phyloP scores from a whole-genome alignment of 2,329 filamentous ascomycete genomes.

The Xylaria multiplex region DNA sequence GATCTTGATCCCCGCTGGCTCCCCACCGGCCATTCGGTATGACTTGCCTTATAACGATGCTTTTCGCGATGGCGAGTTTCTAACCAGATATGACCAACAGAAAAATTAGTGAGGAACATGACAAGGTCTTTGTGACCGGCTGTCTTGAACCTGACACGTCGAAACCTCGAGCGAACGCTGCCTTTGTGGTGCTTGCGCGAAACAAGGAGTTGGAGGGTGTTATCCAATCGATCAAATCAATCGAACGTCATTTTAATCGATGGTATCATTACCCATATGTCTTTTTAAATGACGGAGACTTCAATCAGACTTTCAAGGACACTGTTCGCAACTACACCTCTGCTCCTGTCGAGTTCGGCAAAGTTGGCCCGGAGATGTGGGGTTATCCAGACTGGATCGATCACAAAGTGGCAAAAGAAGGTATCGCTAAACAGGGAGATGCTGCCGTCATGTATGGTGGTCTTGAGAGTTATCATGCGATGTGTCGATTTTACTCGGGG shows the following conservation, averaged over 20 bases:
- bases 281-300: constrained; percentile 96
- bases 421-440: constrained; percentile 95
- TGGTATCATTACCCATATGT: constrained; percentile 99
- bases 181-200: constrained; percentile 92
- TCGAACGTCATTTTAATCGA: constrained; percentile 98
- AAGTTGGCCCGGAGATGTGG: constrained; percentile 91
- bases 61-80: not conserved
- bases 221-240: constrained; percentile 95
- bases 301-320: constrained; percentile 93
- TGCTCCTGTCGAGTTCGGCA: constrained; percentile 87
- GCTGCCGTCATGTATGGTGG: constrained; percentile 99
- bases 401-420: constrained; percentile 90
- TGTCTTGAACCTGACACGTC: constrained; percentile 84
- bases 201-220: constrained; percentile 98
- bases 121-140: constrained; percentile 94
- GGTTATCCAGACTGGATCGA: constrained; percentile 98
- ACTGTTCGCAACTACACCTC: constrained; percentile 92
- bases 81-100: constrained; percentile 57
- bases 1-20: constrained; percentile 87
- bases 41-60: constrained; percentile 45
- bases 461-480: constrained; percentile 98
- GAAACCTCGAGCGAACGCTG: constrained; percentile 87
- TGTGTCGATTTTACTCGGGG: constrained; percentile 99
- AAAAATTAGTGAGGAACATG: constrained; percentile 96
- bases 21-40: constrained; percentile 89